Base-by-base conservation (phyloP, 495 filamentous ascomycete genomes). In the Penicillium antarcticum region DNA sequence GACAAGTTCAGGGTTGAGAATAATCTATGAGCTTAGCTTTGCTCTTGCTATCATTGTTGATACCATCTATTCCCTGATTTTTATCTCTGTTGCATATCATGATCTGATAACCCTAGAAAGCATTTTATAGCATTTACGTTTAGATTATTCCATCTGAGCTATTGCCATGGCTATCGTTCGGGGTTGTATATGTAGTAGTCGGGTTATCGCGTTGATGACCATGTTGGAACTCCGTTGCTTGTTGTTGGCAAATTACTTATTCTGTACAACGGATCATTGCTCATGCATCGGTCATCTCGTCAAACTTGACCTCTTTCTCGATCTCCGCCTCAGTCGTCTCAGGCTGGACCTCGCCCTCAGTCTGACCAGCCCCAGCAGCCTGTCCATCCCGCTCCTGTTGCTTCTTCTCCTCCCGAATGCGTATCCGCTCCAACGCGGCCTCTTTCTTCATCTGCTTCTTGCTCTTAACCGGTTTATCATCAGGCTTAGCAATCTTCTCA, bases 1-100 rank as follows among this genome's bases (percentile, higher is more conserved):
- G 94, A 98, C 65, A 95, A 91, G 69, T 98, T 98, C 73, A 94
- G 92, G 71, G 75, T 76, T 50, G 92, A 98, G 62, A 97, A 97
- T 68, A 77, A 75, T 45, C 65, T 77, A 26, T 76, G 56, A 59
- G 17, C 14, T 6, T 23, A 23, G 21, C 21, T 23, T 23, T 23
- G 21, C 21, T 23, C 5, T 19, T 33, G 48, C 21, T 13, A 3
- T 34, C 21, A 48, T 52, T 39, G 40, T 35, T 32, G 36, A 49
- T 49, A 49, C 47, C 47, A 49, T 42, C 7, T 49, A 24, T 14
- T 11, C 18, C 23, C 21, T 23, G 21, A 9, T 9, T 43, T 23
- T 49, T 16, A 19, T 46, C 38, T 35, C 13, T 37, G 24, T 50
- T 53, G 38, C 29, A 51, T 57, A 42, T 32, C 47, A 53, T 60